A percentile compares a stretch with the other conserved stretches of the same genome.
phyloP scores from a whole-genome alignment of 768 basidiomycete species.

The Terana coerulea region DNA sequence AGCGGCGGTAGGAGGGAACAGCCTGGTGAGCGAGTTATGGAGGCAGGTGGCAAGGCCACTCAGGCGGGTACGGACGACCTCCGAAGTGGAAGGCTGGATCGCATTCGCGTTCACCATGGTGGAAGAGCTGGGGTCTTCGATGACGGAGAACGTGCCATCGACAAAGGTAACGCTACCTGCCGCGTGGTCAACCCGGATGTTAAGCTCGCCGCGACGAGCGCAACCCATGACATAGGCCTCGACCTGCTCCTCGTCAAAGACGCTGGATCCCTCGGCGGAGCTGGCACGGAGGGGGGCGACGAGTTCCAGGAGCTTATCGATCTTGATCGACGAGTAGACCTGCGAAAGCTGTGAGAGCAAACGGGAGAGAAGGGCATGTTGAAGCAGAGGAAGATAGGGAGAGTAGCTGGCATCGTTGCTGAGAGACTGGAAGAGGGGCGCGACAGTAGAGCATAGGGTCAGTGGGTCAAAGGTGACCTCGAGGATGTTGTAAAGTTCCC shows the following conservation, averaged over 20 bases:
- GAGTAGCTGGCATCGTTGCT: slow-evolving; percentile 56
- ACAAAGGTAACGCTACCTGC: slow-evolving; percentile 81
- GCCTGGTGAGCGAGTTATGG: slow-evolving; percentile 58
- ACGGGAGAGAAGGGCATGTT: slow-evolving; percentile 87
- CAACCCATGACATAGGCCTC: slow-evolving; percentile 95
- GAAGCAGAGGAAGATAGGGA: slow-evolving; percentile 84
- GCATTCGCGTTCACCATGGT: slow-evolving; percentile 33
- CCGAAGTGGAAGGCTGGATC: slow-evolving; percentile 69
- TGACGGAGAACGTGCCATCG: slow-evolving; percentile 63
- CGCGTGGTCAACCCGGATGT: slow-evolving; percentile 85
- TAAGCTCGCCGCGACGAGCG: slow-evolving; percentile 81
- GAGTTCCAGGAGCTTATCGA: slow-evolving; percentile 72
- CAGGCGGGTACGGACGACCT: slow-evolving; percentile 74
- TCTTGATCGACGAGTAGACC: slow-evolving; percentile 85
- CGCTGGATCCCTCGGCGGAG: slow-evolving; percentile 39
- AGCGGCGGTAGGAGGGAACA: slow-evolving; percentile 44
- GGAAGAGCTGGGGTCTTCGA: slow-evolving; percentile 33
- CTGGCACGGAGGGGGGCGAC: slow-evolving; percentile 68
- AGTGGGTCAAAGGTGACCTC: slow-evolving; percentile 94
- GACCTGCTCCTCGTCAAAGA: slow-evolving; percentile 69
- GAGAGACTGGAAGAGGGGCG: slow-evolving; percentile 71
- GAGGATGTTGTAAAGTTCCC: slow-evolving; percentile 80
- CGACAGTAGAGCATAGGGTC: slow-evolving; percentile 71
- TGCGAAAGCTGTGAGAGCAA: slow-evolving; percentile 89
- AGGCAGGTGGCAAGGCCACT: slow-evolving; percentile 71